phyloP scores from a whole-genome alignment of 2,329 filamentous ascomycete species.

The Byssoonygena ceratinophila region DNA sequence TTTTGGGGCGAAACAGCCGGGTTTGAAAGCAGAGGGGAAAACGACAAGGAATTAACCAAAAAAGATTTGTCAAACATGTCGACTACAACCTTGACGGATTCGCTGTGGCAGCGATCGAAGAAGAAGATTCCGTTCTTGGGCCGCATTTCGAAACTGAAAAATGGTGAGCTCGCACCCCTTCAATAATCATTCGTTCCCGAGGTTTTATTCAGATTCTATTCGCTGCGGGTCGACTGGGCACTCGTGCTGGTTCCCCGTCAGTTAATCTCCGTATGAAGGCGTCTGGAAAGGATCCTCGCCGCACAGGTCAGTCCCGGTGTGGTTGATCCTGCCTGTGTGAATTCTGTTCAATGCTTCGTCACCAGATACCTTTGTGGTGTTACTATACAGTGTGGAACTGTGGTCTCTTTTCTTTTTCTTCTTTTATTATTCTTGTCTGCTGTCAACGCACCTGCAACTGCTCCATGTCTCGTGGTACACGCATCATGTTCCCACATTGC shows the following conservation, averaged over 20 bases:
- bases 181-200: neutral
- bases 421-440: neutral
- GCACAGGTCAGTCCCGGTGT: neutral
- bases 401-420: neutral
- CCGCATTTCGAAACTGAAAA: slow-evolving; percentile 13
- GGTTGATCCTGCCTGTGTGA: neutral
- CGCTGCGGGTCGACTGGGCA: neutral
- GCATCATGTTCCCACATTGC: neutral
- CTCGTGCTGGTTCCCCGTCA: neutral
- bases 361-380: neutral
- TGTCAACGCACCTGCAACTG: neutral
- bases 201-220: neutral
- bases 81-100: slow-evolving; percentile 13
- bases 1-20: slow-evolving; percentile 4
- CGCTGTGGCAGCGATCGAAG: slow-evolving; percentile 17
- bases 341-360: neutral
- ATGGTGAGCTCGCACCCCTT: slow-evolving; percentile 11
- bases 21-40: slow-evolving; percentile 1
- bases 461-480: slow-evolving; percentile 3
- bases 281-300: neutral
- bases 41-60: neutral
- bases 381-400: slow-evolving; percentile 3
- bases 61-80: slow-evolving; percentile 13
- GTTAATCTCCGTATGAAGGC: neutral
- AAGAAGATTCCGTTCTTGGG: slow-evolving; percentile 15